phyloP scores from a whole-genome alignment of 805 yeast genomes.

The Starmerella sp. region DNA sequence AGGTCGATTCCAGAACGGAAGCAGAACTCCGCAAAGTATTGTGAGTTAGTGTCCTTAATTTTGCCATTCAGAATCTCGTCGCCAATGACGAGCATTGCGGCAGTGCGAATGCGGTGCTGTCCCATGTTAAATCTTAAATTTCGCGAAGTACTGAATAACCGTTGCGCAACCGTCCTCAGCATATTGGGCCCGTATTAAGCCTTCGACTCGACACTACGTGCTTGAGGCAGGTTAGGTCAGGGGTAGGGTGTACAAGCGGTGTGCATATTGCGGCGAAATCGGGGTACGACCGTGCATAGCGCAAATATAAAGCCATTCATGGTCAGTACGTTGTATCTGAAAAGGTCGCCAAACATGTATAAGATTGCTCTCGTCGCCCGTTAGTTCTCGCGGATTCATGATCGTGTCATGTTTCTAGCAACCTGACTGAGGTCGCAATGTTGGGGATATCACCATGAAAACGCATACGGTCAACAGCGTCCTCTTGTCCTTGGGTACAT shows the following conservation, averaged over 20 bases:
- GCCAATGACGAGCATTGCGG: slow-evolving; percentile 49
- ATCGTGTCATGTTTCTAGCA: no score
- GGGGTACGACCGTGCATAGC: no score
- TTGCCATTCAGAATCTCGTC: slow-evolving; percentile 85
- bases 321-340: no score
- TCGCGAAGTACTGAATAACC: not conserved
- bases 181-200: not conserved
- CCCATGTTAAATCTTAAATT: not conserved
- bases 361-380: no score
- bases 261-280: not conserved
- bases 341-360: no score
- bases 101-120: slow-evolving; percentile 13
- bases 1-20: slow-evolving; percentile 58
- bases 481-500: no score
- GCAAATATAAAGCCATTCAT: no score
- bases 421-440: not conserved
- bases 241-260: not conserved
- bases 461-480: no score
- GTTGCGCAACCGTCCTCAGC: not conserved
- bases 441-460: no score
- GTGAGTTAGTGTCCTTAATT: slow-evolving; percentile 67
- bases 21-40: slow-evolving; percentile 58
- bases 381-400: no score
- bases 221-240: not conserved
- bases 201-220: not conserved